Evolutionary conservation across 2,329 filamentous ascomycete genomes (phyloP).

Genomic region (Colletotrichum echinochloae): DNA sequence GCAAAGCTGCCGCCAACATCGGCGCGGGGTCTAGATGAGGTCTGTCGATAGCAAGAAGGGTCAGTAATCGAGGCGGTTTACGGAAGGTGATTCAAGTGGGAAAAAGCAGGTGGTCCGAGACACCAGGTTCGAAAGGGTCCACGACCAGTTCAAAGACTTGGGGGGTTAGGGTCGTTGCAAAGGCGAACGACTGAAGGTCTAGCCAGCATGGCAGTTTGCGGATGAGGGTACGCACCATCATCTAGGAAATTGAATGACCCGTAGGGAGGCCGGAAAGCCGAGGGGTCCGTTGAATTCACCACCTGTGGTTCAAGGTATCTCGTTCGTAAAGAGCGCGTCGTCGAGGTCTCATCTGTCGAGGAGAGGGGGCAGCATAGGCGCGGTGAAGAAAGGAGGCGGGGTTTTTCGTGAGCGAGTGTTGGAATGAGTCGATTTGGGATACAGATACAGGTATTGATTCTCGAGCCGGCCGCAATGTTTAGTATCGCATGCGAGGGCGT

Average conservation of each 20-base stretch:
- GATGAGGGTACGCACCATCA: slow-evolving; percentile 59
- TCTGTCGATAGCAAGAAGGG: slow-evolving; percentile 53
- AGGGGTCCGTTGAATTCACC: slow-evolving; percentile 45
- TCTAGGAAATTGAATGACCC: slow-evolving; percentile 56
- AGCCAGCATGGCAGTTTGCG: background rate
- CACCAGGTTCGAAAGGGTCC: background rate
- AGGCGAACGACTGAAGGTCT: background rate
- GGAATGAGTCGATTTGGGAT: slow-evolving; percentile 1
- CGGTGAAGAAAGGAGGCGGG: slow-evolving; percentile 18
- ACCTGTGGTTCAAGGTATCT: slow-evolving; percentile 36
- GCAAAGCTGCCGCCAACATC: slow-evolving; percentile 69
- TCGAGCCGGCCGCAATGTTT: slow-evolving; percentile 23
- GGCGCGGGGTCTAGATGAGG: slow-evolving; percentile 67
- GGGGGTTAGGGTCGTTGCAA: background rate
- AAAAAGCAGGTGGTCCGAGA: slow-evolving; percentile 15
- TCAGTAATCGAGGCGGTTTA: slow-evolving; percentile 40
- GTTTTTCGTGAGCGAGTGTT: slow-evolving; percentile 7
- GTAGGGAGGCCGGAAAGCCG: slow-evolving; percentile 52
- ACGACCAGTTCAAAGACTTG: background rate
- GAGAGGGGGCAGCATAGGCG: slow-evolving; percentile 34
- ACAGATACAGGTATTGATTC: slow-evolving; percentile 32
- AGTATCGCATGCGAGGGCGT: slow-evolving; percentile 27
- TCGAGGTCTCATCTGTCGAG: slow-evolving; percentile 37
- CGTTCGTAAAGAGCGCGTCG: slow-evolving; percentile 35
- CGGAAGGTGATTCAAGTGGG: background rate